Evolutionary conservation across 2,329 filamentous ascomycete genomes (phyloP).

Genomic region (Phaeosphaeria sp.): DNA sequence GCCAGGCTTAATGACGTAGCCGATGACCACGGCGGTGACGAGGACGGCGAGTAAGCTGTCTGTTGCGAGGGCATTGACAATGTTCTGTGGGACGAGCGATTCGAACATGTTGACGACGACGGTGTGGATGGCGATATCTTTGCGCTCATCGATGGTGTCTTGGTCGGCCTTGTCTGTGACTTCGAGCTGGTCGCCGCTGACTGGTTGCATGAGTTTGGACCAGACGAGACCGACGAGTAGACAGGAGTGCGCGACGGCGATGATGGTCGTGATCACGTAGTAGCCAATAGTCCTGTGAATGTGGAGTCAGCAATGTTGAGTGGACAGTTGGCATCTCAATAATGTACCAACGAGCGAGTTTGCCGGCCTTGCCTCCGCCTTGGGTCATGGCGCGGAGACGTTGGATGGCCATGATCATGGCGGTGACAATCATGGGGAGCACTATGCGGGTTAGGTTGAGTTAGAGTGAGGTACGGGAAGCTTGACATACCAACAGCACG

Average conservation of each 20-base stretch:
- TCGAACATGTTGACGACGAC: constrained; percentile 59
- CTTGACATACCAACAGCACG: constrained; percentile 54
- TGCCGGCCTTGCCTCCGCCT: constrained; percentile 47
- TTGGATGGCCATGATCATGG: constrained; percentile 60
- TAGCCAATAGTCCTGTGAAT: constrained; percentile 53
- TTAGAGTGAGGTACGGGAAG: not conserved
- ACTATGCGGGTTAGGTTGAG: constrained; percentile 43
- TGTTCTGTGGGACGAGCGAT: constrained; percentile 58
- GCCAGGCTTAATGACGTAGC: constrained; percentile 53
- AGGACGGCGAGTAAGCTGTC: constrained; percentile 57
- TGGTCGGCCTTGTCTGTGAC: constrained; percentile 38
- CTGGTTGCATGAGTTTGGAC: constrained; percentile 53
- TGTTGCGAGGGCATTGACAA: constrained; percentile 56
- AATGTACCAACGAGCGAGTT: constrained; percentile 49
- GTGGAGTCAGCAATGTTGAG: no score
- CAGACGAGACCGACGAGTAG: constrained; percentile 58
- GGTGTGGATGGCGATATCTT: constrained; percentile 46
- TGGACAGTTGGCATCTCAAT: no score
- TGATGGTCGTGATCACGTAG: constrained; percentile 58
- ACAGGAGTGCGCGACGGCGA: constrained; percentile 57
- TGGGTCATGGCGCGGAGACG: constrained; percentile 56
- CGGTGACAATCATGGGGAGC: constrained; percentile 59
- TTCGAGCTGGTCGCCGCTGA: constrained; percentile 41
- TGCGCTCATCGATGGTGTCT: constrained; percentile 44
- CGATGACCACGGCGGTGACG: constrained; percentile 56